phyloP scores from a whole-genome alignment of 192 early-diverging fungal species.

The Coemansia sp. region DNA sequence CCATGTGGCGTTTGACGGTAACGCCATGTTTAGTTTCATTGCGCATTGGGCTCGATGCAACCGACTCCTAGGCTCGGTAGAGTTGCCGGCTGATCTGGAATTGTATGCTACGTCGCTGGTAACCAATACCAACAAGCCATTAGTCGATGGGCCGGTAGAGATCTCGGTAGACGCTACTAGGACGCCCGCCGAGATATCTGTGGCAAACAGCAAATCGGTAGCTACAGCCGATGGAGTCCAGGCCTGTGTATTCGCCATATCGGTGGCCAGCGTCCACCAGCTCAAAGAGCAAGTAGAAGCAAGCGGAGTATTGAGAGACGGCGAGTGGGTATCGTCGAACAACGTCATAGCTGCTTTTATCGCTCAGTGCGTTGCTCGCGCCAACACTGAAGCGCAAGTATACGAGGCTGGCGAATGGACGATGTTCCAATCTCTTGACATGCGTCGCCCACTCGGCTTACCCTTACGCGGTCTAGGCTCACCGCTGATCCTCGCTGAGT shows the following conservation, averaged over 20 bases:
- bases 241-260: conserved; percentile 32
- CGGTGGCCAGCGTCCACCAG: neutral
- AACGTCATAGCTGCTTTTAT: conserved; percentile 34
- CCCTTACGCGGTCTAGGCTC: conserved; percentile 35
- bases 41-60: conserved; percentile 43
- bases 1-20: conserved; percentile 50
- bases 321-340: conserved; percentile 43
- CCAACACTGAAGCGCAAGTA: conserved; percentile 23
- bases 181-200: conserved; percentile 11
- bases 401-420: conserved; percentile 39
- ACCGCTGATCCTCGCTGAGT: conserved; percentile 43
- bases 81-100: conserved; percentile 13
- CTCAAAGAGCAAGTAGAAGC: conserved; percentile 19
- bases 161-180: conserved; percentile 36
- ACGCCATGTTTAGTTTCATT: conserved; percentile 42
- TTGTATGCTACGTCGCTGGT: conserved; percentile 5
- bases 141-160: conserved; percentile 7
- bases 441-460: conserved; percentile 32
- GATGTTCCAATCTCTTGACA: conserved; percentile 44
- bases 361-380: conserved; percentile 25
- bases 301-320: conserved; percentile 22
- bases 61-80: neutral
- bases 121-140: neutral
- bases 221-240: neutral
- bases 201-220: conserved; percentile 10